Base-by-base conservation (phyloP, 306 rosid genomes). In the Crotalaria pallida region DNA sequence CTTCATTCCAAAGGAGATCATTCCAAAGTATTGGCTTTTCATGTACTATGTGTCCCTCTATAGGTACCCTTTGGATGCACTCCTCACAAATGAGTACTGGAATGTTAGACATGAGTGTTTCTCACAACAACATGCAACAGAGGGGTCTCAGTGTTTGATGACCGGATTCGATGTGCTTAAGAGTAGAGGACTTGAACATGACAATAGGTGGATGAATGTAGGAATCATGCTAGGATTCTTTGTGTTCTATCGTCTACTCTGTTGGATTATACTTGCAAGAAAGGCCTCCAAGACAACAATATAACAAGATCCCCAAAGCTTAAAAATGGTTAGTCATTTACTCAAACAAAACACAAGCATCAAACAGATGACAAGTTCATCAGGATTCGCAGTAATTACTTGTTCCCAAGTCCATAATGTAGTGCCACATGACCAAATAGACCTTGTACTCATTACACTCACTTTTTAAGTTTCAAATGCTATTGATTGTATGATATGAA, bases 21-120 rank as follows among this genome's bases (percentile, higher is more conserved):
- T 93, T 12, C 98, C 98, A 8, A 90, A 84, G 10, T 87, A 82
- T 47, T 93, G 98, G 98, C 72, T 90, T 36, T 93, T 93, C 74
- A 88, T 93, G 98, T 90, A 93, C 85, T 93, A 90, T 36, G 96
- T 93, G 52, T 93, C 98, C 0, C 83, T 93, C 21, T 93, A 93
- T 77, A 86, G 87, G 71, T 93, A 90, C 81, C 97, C 98, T 0
- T 76, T 93, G 79, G 98, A 93, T 79, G 81, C 92, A 2, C 66
- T 93, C 56, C 82, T 90, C 8, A 85, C 81, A 45, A 93, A 93
- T 58, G 98, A 93, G 83, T 93, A 90, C 29, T 90, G 96, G 98
- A 68, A 72, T 47, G 73, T 53, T 17, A 63, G 69, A 53, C 66
- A 16, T 53, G 26, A 82, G 59, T 82, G 86, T 31, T 74, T 82